Percentiles rank a stretch among this genome's conserved stretches.
Conservation (phyloP, 2,329 filamentous ascomycete species). For the Aspergillus sp. region DNA sequence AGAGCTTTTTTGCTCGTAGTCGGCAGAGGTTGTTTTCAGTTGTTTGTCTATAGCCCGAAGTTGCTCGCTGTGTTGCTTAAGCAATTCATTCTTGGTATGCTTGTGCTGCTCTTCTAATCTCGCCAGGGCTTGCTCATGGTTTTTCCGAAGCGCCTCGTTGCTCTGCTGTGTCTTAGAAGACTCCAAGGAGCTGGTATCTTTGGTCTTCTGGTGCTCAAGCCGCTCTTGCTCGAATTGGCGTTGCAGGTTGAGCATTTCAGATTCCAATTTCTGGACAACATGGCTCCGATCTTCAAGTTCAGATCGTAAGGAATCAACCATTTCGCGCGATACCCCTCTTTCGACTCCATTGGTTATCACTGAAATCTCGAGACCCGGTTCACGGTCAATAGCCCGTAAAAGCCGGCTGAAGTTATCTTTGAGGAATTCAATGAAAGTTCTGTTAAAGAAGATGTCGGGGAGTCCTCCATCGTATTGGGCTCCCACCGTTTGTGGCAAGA, state of each 20-base stretch:
- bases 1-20: conserved; percentile 36
- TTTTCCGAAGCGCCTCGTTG: conserved; percentile 66
- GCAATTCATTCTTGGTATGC: conserved; percentile 35
- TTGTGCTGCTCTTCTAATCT: conserved; percentile 49
- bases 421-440: conserved; percentile 83
- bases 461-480: conserved; percentile 50
- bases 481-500: conserved; percentile 66
- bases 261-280: conserved; percentile 53
- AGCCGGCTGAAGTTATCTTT: conserved; percentile 93
- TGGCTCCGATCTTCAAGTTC: conserved; percentile 71
- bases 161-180: conserved; percentile 57
- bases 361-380: conserved; percentile 81
- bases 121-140: conserved; percentile 63
- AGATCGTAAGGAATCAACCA: conserved; percentile 77
- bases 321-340: conserved; percentile 86
- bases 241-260: conserved; percentile 50
- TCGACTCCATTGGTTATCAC: conserved; percentile 73
- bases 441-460: conserved; percentile 81
- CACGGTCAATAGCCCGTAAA: conserved; percentile 78
- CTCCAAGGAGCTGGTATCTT: conserved; percentile 54
- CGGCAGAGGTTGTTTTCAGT: conserved; percentile 38
- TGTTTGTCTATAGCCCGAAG: conserved; percentile 45
- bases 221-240: conserved; percentile 65
- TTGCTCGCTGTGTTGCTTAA: conserved; percentile 42
- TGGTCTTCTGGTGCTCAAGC: conserved; percentile 64